Percentiles rank a stretch among this genome's conserved stretches.
These are phyloP conservation scores for Saururus chinensis DNA, from an alignment of 164 flowering plant genomes.

Conservation along the genomic window DNA sequence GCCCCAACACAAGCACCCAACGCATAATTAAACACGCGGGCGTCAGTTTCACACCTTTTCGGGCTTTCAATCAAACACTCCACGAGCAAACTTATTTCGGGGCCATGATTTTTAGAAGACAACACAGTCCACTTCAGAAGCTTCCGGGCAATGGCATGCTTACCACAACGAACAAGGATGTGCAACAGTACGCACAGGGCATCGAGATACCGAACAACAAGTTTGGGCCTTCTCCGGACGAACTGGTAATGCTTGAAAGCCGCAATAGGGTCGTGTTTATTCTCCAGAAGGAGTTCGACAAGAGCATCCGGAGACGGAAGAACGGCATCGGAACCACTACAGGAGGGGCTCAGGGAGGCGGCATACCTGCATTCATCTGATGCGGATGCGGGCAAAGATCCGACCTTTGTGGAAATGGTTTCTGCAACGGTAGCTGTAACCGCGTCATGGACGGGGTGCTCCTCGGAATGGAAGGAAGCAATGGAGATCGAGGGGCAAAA, in stretches of 20 bases:
- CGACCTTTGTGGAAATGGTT: background rate
- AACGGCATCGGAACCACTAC: no score
- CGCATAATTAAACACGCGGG: conserved; percentile 30
- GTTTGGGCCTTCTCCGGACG: conserved; percentile 22
- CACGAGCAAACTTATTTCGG: conserved; percentile 15
- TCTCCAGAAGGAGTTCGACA: no score
- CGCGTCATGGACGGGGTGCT: no score
- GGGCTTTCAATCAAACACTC: conserved; percentile 26
- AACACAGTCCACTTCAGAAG: conserved; percentile 25
- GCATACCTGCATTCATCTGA: background rate
- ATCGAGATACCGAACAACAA: conserved; percentile 22
- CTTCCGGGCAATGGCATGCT: conserved; percentile 5
- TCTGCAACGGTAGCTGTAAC: no score
- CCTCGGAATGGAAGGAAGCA: background rate
- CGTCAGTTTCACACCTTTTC: conserved; percentile 24
- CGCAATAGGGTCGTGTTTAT: no score
- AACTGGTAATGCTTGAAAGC: conserved; percentile 33
- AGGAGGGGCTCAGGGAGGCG: conserved; percentile 15
- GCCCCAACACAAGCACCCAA: conserved; percentile 34
- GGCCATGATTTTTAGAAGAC: conserved; percentile 15
- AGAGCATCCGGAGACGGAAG: conserved; percentile 23
- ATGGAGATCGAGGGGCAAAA: background rate
- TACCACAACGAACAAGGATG: conserved; percentile 21
- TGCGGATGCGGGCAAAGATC: background rate
- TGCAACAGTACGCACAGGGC: conserved; percentile 42